These are phyloP conservation scores for Trifolium subterraneum DNA, from an alignment of 306 rosid genomes.

Conservation along the genomic window DNA sequence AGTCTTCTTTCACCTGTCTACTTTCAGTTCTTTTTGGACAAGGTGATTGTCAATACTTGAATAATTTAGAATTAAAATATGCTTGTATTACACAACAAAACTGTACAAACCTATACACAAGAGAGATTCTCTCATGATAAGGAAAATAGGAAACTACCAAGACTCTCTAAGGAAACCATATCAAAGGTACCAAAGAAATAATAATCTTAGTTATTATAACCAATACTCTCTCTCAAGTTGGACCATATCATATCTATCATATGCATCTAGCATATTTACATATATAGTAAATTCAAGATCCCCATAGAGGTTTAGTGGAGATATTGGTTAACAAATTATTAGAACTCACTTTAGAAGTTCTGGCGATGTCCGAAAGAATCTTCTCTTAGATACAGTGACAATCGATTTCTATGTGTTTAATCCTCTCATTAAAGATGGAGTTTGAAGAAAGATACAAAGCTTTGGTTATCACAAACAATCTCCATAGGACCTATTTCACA, in stretches of 20 bases:
- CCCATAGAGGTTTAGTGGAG: background rate
- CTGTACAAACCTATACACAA: background rate
- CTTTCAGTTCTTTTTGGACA: conserved; percentile 98
- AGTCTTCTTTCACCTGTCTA: conserved; percentile 90
- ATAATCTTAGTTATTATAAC: background rate
- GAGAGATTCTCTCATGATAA: background rate
- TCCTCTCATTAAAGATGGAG: background rate
- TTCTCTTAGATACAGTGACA: background rate
- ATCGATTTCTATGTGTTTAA: background rate
- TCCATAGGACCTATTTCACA: conserved; percentile 1
- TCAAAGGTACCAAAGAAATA: background rate
- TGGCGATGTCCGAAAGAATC: background rate
- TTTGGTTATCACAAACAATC: background rate
- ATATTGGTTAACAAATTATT: background rate
- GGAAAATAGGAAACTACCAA: background rate
- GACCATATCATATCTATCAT: background rate
- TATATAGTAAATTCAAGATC: background rate
- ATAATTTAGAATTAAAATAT: background rate
- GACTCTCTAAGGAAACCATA: background rate
- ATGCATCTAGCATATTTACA: background rate
- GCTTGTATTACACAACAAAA: background rate
- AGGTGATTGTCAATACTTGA: conserved; percentile 55
- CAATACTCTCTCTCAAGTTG: background rate
- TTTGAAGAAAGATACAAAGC: background rate
- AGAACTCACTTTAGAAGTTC: background rate